Percentiles rank a stretch among this genome's conserved stretches.
Evolutionary conservation across 805 yeast genomes (phyloP).

Genomic region (Metschnikowia drakensbergensis): DNA sequence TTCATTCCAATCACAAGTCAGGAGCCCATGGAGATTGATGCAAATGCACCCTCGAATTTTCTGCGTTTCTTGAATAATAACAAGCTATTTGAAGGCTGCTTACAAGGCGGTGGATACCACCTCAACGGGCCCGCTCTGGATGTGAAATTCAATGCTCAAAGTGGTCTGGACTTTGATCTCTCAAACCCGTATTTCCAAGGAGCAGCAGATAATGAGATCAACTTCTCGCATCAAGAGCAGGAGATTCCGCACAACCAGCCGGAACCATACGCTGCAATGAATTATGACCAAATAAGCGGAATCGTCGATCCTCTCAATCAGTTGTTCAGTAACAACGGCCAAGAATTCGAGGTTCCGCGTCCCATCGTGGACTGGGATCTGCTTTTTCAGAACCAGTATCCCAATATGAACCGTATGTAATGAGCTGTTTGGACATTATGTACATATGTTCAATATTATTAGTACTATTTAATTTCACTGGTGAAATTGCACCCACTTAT

Average conservation of each 20-base stretch:
- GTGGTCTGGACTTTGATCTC: not conserved
- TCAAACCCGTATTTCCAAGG: conserved; percentile 1
- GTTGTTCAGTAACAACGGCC: conserved; percentile 16
- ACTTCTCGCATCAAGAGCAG: not conserved
- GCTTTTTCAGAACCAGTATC: conserved; percentile 10
- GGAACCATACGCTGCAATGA: not conserved
- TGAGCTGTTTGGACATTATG: not conserved
- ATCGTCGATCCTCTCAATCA: conserved; percentile 8
- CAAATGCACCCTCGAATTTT: conserved; percentile 1
- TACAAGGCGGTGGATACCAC: not conserved
- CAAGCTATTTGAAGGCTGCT: not conserved
- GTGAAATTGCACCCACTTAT: not conserved
- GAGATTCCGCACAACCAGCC: not conserved
- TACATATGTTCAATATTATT: not conserved
- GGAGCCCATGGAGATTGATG: not conserved
- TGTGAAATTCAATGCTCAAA: not conserved
- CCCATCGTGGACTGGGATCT: conserved; percentile 13
- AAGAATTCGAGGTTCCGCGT: conserved; percentile 10
- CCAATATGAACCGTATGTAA: not conserved
- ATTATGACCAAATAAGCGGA: not conserved
- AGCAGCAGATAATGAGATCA: not conserved
- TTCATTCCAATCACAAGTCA: not conserved
- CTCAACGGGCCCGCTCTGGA: not conserved
- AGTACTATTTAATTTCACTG: not conserved
- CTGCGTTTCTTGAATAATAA: conserved; percentile 3